Evolutionary conservation across 2,329 filamentous ascomycete species (phyloP), one percentile per base, ranked within the genome.

Genomic region (Eurotiales sp.): DNA sequence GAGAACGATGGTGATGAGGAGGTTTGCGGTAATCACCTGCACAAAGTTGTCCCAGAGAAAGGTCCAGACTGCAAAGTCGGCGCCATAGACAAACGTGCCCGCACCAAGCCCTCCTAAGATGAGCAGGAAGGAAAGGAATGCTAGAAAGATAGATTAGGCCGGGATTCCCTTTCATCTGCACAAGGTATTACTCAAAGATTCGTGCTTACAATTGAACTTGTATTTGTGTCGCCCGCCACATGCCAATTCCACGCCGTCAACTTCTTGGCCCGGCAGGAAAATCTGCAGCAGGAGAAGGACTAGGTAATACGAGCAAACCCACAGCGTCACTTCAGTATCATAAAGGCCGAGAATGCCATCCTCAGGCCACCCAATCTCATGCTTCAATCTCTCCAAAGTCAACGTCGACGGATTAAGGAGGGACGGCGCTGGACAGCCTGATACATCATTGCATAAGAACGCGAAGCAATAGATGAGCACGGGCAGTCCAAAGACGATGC

Each of bases 11-110:
- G 88, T 78, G 59, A 96, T 85, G 46, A 95, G 62, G 55, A 95
- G 82, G 67, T 91, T 95, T 56, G 86, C 83, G 0, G 90, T 93
- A 27, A 95, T 77, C 47, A 99, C 79, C 67, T 92, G 89, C 46
- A 93, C 64, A 66, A 92, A 95, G 74, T 97, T 92, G 66, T 95
- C 85, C 75, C 87, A 86, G 64, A 97, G 90, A 72, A 90, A 97
- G 22, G 86, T 88, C 92, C 92, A 99, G 46, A 96, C 81, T 8
- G 83, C 80, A 62, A 95, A 96, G 17, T 92, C 79, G 46, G 89
- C 83, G 51, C 92, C 92, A 60, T 92, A 82, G 3, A 84, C 71
- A 34, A 84, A 71, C 3, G 90, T 96, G 44, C 90, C 91, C 8
- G 85, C 85, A 29, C 83, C 83, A 47, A 85, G 81, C 5, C 86